Evolutionary conservation across 176 grass and related monocot species (phyloP).

Genomic region (Lolium rigidum): DNA sequence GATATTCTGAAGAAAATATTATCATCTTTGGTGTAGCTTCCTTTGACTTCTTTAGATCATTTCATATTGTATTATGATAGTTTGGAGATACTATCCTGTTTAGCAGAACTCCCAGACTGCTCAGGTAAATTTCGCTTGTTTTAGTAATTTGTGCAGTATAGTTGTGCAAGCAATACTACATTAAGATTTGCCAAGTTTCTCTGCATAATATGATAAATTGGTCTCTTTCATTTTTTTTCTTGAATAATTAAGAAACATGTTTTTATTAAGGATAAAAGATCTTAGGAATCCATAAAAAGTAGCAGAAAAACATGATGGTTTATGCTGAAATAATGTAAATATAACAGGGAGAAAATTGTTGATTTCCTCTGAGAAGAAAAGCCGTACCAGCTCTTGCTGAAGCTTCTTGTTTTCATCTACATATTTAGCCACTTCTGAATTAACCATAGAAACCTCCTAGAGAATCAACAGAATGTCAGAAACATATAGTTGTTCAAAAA

Average conservation of each 20-base stretch:
- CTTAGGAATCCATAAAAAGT: neutral
- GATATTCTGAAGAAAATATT: neutral
- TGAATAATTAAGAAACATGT: neutral
- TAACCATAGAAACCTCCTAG: slow-evolving; percentile 54
- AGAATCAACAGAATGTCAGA: slow-evolving; percentile 36
- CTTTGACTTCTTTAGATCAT: neutral
- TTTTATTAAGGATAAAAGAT: neutral
- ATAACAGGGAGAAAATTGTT: neutral
- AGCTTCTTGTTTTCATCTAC: slow-evolving; percentile 77
- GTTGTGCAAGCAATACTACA: neutral
- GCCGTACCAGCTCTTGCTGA: slow-evolving; percentile 65
- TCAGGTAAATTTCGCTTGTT: neutral
- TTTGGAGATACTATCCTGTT: neutral
- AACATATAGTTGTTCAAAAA: slow-evolving; percentile 3
- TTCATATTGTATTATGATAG: neutral
- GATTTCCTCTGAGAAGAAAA: slow-evolving; percentile 24
- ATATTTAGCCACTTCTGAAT: slow-evolving; percentile 50
- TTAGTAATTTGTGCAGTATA: neutral
- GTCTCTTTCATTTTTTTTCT: slow-evolving; percentile 19
- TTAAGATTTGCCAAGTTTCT: neutral
- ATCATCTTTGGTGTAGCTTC: neutral
- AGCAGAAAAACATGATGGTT: neutral
- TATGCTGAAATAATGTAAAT: slow-evolving; percentile 17
- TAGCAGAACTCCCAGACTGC: neutral
- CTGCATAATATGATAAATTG: neutral